Evolutionary conservation across 192 early-diverging fungal species (phyloP), one percentile per base, ranked within the genome.

Genomic region (Dissophora ornata): DNA sequence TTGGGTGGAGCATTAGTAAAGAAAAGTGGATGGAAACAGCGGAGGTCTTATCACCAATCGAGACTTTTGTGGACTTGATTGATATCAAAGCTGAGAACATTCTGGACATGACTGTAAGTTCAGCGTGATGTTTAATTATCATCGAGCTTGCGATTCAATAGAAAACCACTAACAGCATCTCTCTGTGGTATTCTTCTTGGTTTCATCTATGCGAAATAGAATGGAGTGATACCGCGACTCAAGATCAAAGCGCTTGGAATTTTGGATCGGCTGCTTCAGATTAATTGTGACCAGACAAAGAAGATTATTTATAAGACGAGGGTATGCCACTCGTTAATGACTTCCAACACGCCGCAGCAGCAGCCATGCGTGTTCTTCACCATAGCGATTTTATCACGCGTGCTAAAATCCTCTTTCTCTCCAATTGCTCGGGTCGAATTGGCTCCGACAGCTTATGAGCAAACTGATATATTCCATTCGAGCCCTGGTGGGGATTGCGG

Each of bases 171-270:
- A n/a, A n/a, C n/a, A n/a, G n/a, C n/a, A n/a, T n/a, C 29, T n/a
- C 25, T 16, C 24, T 9, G 8, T 22, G 25, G 7, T 42, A 8
- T 46, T 34, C 15, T 8, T 41, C 46, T 4, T 36, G 0, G 13
- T 21, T 29, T 36, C 6, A 3, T 46, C 15, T n/a, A 8, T 28
- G 25, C 19, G 0, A 45, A n/a, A 38, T 54, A 74, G 70, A 65
- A 74, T 21, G 62, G 62, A 13, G 19, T 33, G 0, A 18, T 74
- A 9, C 62, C 62, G 3, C 36, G 49, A 16, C 18, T 74, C 1
- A 74, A 65, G 36, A 32, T 74, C 42, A 74, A 64, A n/a, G 50
- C 40, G 10, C 5, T 65, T 15, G 55, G 55, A 16, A 60, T 74
- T 8, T 29, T 74, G 6, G 30, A 21, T 10, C 54, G 62, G 4